phyloP scores from a whole-genome alignment of 495 filamentous ascomycete genomes.

The Pyronema omphalodes region DNA sequence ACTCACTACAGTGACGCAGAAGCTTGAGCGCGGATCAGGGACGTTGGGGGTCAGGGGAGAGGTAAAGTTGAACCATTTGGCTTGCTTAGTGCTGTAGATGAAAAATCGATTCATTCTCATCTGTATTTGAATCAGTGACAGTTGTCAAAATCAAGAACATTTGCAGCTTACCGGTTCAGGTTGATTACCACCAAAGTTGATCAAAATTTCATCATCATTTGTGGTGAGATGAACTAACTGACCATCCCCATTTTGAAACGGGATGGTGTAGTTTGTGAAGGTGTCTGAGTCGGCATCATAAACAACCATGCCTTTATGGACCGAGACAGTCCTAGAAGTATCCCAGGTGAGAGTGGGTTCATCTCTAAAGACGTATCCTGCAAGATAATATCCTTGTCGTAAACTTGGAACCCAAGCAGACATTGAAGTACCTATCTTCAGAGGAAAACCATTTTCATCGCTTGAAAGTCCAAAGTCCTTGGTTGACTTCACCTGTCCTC shows the following conservation, averaged over 20 bases:
- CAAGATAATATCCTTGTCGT: slow-evolving; percentile 3
- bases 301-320: not conserved
- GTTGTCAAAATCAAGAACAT: not conserved
- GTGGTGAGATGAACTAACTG: not conserved
- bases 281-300: not conserved
- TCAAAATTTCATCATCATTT: slow-evolving; percentile 4
- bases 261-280: slow-evolving; percentile 6
- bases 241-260: not conserved
- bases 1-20: slow-evolving; percentile 2
- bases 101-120: slow-evolving; percentile 4
- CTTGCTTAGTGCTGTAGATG: slow-evolving; percentile 8
- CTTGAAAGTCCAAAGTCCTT: not conserved
- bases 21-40: slow-evolving; percentile 2
- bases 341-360: not conserved
- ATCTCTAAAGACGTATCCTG: not conserved
- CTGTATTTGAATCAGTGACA: not conserved
- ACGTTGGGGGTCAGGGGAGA: not conserved
- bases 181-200: slow-evolving; percentile 6
- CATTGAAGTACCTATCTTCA: not conserved
- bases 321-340: not conserved
- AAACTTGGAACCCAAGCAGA: slow-evolving; percentile 3
- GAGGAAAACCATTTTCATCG: not conserved
- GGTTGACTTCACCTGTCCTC: not conserved
- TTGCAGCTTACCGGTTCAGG: not conserved
- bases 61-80: slow-evolving; percentile 6